Base-by-base conservation (phyloP, 225 moss, liverwort and hornwort genomes). In the Asterella californica region DNA sequence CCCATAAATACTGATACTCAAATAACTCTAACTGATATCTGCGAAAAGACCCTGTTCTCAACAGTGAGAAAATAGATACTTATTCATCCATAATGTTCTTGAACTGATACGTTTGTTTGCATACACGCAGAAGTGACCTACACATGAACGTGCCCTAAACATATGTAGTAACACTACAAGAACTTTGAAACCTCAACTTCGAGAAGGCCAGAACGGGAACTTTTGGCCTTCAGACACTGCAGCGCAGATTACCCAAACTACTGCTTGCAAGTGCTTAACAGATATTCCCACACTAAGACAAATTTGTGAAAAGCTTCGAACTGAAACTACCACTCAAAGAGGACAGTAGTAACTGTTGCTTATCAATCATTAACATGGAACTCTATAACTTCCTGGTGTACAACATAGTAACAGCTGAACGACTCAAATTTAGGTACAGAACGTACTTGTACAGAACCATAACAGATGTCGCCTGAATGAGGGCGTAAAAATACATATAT, bases 391-490 rank as follows among this genome's bases (percentile, higher is more conserved):
- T 67, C 32, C 34, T 33, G 37, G 47, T 45, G 36, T 48, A 47
- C 72, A 25, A 6, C 9, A 50, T 29, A 37, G 22, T 75, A 15
- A 18, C 1, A 38, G 42, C 42, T 15, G 37, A 63, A 25, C 15
- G 49, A 21, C 1, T 30, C 30, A 64, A 24, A 78, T 63, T 22
- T 15, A 15, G 33, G 47, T 19, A 24, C 38, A 60, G 15, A 19
- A n/a, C 75, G n/a, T 82, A 87, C 87, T 80, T 87, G 84, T 87
- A 87, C 52, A 87, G 74, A 80, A 87, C 84, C 87, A 87, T 87
- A 17, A 87, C 87, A 37, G 87, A 84, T 62, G 87, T 87, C n/a
- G 87, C 87, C 67, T 87, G 87, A 79, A 87, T 87, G 37, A 87
- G 68, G 27, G 87, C 87, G 64, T 87, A 87, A 69, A 87, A 87